phyloP scores from a whole-genome alignment of 306 rosid species.

The Lathyrus tuberosus region DNA sequence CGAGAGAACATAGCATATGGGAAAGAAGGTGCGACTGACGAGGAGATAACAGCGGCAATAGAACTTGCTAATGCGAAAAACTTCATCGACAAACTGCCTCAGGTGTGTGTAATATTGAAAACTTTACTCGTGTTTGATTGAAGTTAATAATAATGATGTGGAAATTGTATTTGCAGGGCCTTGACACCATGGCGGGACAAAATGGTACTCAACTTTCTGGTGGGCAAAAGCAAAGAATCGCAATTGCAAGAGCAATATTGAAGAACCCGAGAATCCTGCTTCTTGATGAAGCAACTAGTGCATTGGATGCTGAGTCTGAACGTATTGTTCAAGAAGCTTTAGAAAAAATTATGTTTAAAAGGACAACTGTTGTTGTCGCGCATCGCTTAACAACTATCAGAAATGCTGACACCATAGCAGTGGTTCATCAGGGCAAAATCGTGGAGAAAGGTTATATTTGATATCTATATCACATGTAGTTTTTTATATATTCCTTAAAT shows the following conservation, averaged over 20 bases:
- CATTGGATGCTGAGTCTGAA: slow-evolving; percentile 90
- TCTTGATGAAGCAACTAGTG: slow-evolving; percentile 96
- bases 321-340: slow-evolving; percentile 89
- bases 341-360: slow-evolving; percentile 60
- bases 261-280: slow-evolving; percentile 89
- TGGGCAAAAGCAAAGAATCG: slow-evolving; percentile 96
- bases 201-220: slow-evolving; percentile 94
- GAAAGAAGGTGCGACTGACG: slow-evolving; percentile 74
- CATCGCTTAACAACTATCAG: slow-evolving; percentile 90
- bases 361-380: slow-evolving; percentile 88
- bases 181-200: slow-evolving; percentile 83
- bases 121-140: slow-evolving; percentile 2
- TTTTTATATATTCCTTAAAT: background rate
- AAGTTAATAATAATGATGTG: background rate
- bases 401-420: slow-evolving; percentile 79
- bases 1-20: slow-evolving; percentile 82
- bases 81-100: slow-evolving; percentile 76
- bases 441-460: slow-evolving; percentile 63
- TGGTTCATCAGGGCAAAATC: slow-evolving; percentile 84
- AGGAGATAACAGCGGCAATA: slow-evolving; percentile 62
- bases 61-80: slow-evolving; percentile 87
- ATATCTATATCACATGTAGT: background rate
- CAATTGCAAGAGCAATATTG: slow-evolving; percentile 90
- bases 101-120: slow-evolving; percentile 41
- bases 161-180: slow-evolving; percentile 58